Base-by-base conservation (phyloP, 2,329 filamentous ascomycete species). In the Diatrype stigma region DNA sequence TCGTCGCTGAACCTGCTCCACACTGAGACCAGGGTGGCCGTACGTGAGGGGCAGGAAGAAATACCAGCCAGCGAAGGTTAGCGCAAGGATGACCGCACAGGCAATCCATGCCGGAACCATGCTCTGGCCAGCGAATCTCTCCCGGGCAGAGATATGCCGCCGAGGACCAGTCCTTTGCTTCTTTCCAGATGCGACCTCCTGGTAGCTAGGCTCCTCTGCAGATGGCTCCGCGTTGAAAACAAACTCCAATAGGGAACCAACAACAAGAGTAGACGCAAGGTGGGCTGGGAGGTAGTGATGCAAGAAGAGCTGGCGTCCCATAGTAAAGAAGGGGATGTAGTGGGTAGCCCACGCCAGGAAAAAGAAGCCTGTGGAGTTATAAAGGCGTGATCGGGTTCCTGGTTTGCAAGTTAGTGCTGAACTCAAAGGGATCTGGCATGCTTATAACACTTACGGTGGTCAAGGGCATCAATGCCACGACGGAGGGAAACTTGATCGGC, bases 281-380 rank as follows among this genome's bases (percentile, higher is more conserved):
- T 99, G 94, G 1, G 94, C 90, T 1, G 94, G 94, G 3, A 99
- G 82, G 67, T 99, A 99, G 73, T 99, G 94, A 71, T 99, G 94
- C 60, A 99, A 73, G 84, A 99, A 99, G 58, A 96, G 85, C 70
- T 99, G 93, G 62, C 93, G 91, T 51, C 93, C 93, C 93, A 99
- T 99, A 57, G 96, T 84, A 75, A 85, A 99, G 78, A 99, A 99
- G 48, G 93, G 93, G 70, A 96, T 84, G 77, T 96, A 99, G 70
- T 99, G 94, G 2, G 91, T 93, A 14, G 90, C 91, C 94, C 94
- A 99, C 50, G 91, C 90, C 51, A 99, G 82, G 84, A 96, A 97
- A 78, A 99, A 95, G 82, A 99, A 99, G 22, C 94, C 94, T 1
- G 94, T 97, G 49, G 91, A 96, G 79, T 97, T 97, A 75, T 99